Base-by-base conservation (phyloP, 1,139 yeast species). In the Zygosaccharomyces sapae region DNA sequence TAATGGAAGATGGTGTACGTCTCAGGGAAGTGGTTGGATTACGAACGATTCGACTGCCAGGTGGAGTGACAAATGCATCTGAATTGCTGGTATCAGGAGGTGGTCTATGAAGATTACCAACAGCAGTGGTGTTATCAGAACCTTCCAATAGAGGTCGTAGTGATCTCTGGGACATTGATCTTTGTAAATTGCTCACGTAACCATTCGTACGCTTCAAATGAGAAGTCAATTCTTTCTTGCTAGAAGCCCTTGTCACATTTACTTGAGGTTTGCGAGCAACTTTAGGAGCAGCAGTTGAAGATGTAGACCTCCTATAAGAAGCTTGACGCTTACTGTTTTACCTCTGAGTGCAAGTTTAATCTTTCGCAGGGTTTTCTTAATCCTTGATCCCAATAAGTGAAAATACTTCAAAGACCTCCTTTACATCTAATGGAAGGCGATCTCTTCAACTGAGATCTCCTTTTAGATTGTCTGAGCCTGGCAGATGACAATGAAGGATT, bases 1-100 rank as follows among this genome's bases (percentile, higher is more conserved):
- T 63, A 12, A 66, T 65, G 3, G 68, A 63, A 0, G 69, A 65
- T 9, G 63, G 62, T 0, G 69, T 62, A 27, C 69, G 57, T 48
- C 68, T 56, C 40, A 66, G 47, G 6, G 69, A 59, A 1, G 59
- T 44, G 1, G 55, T 47, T 10, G 52, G 48, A 13, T 41, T 45
- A 16, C 39, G 43, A 13, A 36, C 27, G 19, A 41, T 24, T 25
- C 30, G 29, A 8, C 43, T 39, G 5, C 41, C 41, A 19, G 41
- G 41, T 20, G 41, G 41, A 5, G 41, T 38, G 9, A 27, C 41
- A 18, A 38, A 38, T 24, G 46, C 12, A 24, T 44, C 33, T 18
- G 19, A 18, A 16, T 38, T 13, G 9, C 20, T 30, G n/a, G 18
- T 20, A 40, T 39, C 47, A 10, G 33, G 42, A 27, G 9, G 22